Percentiles rank a stretch among this genome's conserved stretches.
These are phyloP conservation scores for Plenodomus tracheiphilus DNA, from an alignment of 2,329 filamentous ascomycete species.

Conservation along the genomic window DNA sequence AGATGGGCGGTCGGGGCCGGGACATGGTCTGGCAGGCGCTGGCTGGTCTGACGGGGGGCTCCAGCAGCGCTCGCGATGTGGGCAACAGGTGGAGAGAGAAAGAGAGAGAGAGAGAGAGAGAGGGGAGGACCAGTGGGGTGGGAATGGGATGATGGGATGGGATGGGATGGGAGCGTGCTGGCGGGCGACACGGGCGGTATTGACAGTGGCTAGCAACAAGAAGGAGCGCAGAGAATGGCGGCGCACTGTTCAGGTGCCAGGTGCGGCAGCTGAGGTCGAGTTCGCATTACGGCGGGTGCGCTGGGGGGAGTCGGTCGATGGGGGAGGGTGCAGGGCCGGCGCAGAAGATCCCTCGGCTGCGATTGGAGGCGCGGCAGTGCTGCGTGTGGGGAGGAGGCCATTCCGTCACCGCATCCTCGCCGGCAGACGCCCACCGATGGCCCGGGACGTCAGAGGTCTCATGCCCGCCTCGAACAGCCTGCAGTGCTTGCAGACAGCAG, in stretches of 20 bases:
- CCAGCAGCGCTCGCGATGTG: not conserved
- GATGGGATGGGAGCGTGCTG: not conserved
- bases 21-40: conserved; percentile 21
- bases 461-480: not conserved
- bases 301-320: no score
- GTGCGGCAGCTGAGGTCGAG: conserved; percentile 11
- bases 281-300: conserved; percentile 16
- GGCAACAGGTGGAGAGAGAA: no score
- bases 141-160: not conserved
- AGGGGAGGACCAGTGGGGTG: not conserved
- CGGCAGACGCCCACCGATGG: conserved; percentile 2
- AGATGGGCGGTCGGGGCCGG: conserved; percentile 12
- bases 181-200: not conserved
- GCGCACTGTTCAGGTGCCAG: conserved; percentile 12
- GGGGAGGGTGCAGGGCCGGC: conserved; percentile 10
- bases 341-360: conserved; percentile 5
- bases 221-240: conserved; percentile 20
- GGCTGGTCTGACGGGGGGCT: not conserved
- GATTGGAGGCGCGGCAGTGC: conserved; percentile 10
- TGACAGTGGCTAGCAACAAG: conserved; percentile 14
- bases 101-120: no score
- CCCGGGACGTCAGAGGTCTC: not conserved
- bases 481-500: no score
- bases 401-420: conserved; percentile 1
- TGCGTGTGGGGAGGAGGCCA: conserved; percentile 15